These are phyloP conservation scores for Yamadazyma blattariae DNA, from an alignment of 1,139 yeast species.

Conservation along the genomic window DNA sequence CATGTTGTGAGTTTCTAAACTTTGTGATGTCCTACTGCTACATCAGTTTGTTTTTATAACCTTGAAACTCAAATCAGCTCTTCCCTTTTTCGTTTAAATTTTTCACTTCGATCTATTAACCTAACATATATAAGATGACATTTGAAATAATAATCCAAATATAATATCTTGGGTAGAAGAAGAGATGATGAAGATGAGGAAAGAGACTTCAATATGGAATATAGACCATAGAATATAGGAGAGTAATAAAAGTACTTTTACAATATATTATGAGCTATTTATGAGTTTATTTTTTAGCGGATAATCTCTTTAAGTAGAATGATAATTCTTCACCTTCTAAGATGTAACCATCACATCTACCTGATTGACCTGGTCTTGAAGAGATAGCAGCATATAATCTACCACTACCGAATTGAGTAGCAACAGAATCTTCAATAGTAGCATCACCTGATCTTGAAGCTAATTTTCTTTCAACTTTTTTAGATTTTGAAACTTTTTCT, in stretches of 20 bases:
- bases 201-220: too few relatives aligned
- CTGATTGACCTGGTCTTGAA: slow-evolving; percentile 99
- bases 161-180: too few relatives aligned
- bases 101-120: too few relatives aligned
- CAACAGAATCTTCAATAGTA: slow-evolving; percentile 86
- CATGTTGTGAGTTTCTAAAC: too few relatives aligned
- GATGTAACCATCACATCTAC: slow-evolving; percentile 99
- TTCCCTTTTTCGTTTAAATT: too few relatives aligned
- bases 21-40: too few relatives aligned
- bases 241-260: slow-evolving; percentile 1
- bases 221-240: too few relatives aligned
- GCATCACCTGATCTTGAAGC: slow-evolving; percentile 87
- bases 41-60: too few relatives aligned
- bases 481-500: slow-evolving; percentile 64
- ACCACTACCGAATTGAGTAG: slow-evolving; percentile 97
- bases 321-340: slow-evolving; percentile 99
- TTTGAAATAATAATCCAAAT: too few relatives aligned
- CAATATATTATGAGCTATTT: slow-evolving; percentile 6
- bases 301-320: slow-evolving; percentile 99
- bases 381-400: slow-evolving; percentile 98
- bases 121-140: too few relatives aligned
- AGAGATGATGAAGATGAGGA: too few relatives aligned
- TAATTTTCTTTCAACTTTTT: slow-evolving; percentile 84
- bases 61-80: too few relatives aligned
- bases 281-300: slow-evolving; percentile 87